phyloP scores from a whole-genome alignment of 345 rosid species.

The Brassica cretica region DNA sequence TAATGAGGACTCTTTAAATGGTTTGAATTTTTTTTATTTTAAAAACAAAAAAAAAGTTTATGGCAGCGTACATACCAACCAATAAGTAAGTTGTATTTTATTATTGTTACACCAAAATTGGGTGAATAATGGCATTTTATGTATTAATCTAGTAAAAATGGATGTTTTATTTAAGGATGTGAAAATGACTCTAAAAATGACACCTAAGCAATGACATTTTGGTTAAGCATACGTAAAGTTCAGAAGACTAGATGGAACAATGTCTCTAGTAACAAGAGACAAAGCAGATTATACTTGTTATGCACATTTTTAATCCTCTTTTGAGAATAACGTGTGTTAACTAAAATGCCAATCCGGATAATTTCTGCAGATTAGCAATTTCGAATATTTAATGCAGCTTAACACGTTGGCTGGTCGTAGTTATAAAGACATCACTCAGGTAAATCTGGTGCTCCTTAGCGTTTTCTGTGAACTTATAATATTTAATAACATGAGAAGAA shows the following conservation, averaged over 20 bases:
- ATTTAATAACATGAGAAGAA: too few relatives aligned
- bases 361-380: slow-evolving; percentile 91
- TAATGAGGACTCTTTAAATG: too few relatives aligned
- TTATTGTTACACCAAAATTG: too few relatives aligned
- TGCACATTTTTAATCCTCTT: slow-evolving; percentile 18
- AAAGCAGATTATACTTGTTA: neutral
- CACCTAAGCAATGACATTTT: too few relatives aligned
- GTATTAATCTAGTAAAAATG: too few relatives aligned
- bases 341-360: slow-evolving; percentile 6
- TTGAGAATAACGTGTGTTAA: neutral
- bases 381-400: slow-evolving; percentile 93
- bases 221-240: neutral
- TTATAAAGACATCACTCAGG: slow-evolving; percentile 99
- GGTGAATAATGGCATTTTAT: too few relatives aligned
- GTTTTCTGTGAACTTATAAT: neutral
- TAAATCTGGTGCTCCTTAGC: slow-evolving; percentile 32
- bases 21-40: too few relatives aligned
- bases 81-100: too few relatives aligned
- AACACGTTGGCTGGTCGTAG: slow-evolving; percentile 98
- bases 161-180: too few relatives aligned
- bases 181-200: too few relatives aligned
- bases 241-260: neutral
- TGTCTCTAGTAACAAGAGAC: slow-evolving; percentile 1
- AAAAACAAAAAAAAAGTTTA: too few relatives aligned
- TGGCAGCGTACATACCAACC: too few relatives aligned